Base-by-base conservation (phyloP, 805 yeast genomes). In the Saturnispora quitensis region DNA sequence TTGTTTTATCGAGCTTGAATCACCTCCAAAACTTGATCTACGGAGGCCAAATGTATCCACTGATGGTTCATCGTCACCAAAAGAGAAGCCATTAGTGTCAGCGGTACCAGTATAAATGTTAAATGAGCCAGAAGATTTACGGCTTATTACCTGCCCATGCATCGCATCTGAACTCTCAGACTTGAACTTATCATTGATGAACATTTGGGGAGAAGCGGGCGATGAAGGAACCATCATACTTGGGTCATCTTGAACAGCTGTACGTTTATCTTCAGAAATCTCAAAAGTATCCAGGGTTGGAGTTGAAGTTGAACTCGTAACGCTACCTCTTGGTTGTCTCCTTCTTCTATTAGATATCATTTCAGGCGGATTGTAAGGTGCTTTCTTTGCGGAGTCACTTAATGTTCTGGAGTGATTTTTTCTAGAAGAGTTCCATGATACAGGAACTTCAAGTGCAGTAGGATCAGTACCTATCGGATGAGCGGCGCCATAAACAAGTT, bases 321-420 rank as follows among this genome's bases (percentile, higher is more conserved):
- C 13, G 13, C 48, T 50, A 13, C 38, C 15, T 44, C 27, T 46
- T 10, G 50, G 43, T n/a, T 31, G 46, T 34, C 44, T 52, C 38
- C 12, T 40, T 35, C 85, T 70, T 61, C 86, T 68, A 27, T 72
- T 78, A 43, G 77, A 71, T n/a, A 82, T 82, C 88, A 82, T 82
- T 60, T 82, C 86, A 0, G 87, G 87, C 0, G 82, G 77, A 2
- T 54, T 55, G 50, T 65, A 66, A 33, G 45, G 28, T 25, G 46
- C 61, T 52, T 53, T 51, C 18, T 43, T 43, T 7, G 38, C 6
- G 17, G 43, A 13, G 35, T 45, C 40, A 22, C 40, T 45, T 2
- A 22, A 13, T 12, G 27, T 33, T 8, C 47, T 33, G 7, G 40
- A 15, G 20, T 40, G 38, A 12, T 5, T 45, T n/a, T 45, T 45